phyloP scores from a whole-genome alignment of 2,329 filamentous ascomycete genomes.

The Cladosporium sp. region DNA sequence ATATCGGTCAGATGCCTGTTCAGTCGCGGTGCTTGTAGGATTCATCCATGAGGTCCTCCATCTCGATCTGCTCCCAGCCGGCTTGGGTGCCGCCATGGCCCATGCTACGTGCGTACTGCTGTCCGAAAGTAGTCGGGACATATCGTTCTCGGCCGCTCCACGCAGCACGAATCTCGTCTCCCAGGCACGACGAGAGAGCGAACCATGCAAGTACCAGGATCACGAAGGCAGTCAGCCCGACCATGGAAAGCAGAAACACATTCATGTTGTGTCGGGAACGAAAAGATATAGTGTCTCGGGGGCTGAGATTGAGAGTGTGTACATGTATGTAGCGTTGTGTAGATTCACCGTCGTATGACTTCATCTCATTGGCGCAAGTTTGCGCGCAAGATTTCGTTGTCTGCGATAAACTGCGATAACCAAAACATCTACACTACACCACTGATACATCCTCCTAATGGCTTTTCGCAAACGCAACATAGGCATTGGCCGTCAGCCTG shows the following conservation, averaged over 20 bases:
- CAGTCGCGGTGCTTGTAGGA: slow-evolving; percentile 17
- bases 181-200: slow-evolving; percentile 53
- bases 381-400: slow-evolving; percentile 1
- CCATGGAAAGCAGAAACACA: slow-evolving; percentile 2
- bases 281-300: not conserved
- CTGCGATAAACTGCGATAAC: not conserved
- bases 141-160: slow-evolving; percentile 41
- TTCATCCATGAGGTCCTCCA: slow-evolving; percentile 55
- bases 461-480: slow-evolving; percentile 25
- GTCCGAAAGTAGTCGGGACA: slow-evolving; percentile 46
- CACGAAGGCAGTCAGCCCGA: slow-evolving; percentile 20
- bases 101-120: slow-evolving; percentile 54
- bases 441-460: slow-evolving; percentile 12
- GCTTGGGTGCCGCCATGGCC: slow-evolving; percentile 49
- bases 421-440: not conserved
- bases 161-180: slow-evolving; percentile 48
- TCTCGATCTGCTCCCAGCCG: slow-evolving; percentile 60
- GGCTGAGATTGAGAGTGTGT: not conserved
- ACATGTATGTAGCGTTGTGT: not conserved
- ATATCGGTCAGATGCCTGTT: not conserved
- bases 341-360: not conserved
- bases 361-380: slow-evolving; percentile 8
- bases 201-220: slow-evolving; percentile 42
- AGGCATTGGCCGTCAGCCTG: slow-evolving; percentile 15
- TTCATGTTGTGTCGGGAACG: not conserved